Base-by-base conservation (phyloP, 192 early-diverging fungal species). In the Phycomyces blakesleeanus region DNA sequence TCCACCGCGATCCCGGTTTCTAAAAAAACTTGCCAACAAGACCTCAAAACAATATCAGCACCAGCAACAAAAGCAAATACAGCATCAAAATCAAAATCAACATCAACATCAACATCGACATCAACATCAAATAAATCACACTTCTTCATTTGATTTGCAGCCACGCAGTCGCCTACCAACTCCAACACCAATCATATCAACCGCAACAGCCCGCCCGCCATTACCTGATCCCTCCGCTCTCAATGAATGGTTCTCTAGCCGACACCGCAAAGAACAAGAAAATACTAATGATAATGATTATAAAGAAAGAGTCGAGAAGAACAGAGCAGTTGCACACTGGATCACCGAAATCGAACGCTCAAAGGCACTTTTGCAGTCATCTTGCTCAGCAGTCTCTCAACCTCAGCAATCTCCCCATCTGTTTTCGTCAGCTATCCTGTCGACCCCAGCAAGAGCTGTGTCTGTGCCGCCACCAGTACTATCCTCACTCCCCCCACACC, bases 1-100 rank as follows among this genome's bases (percentile, higher is more conserved):
- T 38, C 67, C 67, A 39, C 67, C 67, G 22, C 49, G 67, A 38
- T 69, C 67, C 6, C 24, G 60, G n/a, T 62, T 69, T 51, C 51
- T 69, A 10, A 69, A 63, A 21, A 69, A 63, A 47, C 39, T 69
- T 9, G 67, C 67, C 44, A 56, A 40, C 10, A 47, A n/a, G 3
- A 11, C 44, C 44, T 57, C 66, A n/a, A 57, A 68, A 42, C 37
- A 51, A 21, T 34, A 42, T 44, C 2, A 47, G 11, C 12, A 11
- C 11, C n/a, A n/a, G n/a, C n/a, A n/a, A n/a, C n/a, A n/a, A n/a
- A n/a, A n/a, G n/a, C n/a, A n/a, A n/a, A n/a, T n/a, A n/a, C n/a
- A n/a, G n/a, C n/a, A n/a, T n/a, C n/a, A n/a, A n/a, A n/a, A n/a
- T n/a, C n/a, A n/a, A n/a, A n/a, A n/a, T n/a, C n/a, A n/a, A n/a